Evolutionary conservation across 352 stramenopile genomes (phyloP), one percentile per base, ranked within the genome.

Genomic region (Phytopythium ostracodes): DNA sequence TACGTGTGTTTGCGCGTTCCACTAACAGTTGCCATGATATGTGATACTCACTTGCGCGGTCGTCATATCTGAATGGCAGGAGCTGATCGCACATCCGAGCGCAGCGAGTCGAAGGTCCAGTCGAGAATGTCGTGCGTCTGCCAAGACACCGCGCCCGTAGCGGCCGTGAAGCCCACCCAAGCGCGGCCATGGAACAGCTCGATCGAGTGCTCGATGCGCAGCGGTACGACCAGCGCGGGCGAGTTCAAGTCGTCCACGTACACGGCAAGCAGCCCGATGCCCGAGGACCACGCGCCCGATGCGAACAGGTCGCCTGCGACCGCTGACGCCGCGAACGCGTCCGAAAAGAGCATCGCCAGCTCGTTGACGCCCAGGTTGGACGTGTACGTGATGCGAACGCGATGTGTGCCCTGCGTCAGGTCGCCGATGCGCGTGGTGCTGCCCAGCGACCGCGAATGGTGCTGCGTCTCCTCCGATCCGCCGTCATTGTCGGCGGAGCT

Each of bases 161-260:
- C 78, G 2, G 87, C 89, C 1, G 94, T 97, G 65, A 98, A 97
- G n/a, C 94, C 94, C 0, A 98, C 88, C 72, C 79, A 98, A 4
- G 89, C 87, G 2, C 91, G 81, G 12, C 82, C 82, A 47, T 96
- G 92, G 47, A 85, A 76, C 11, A 98, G 76, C 52, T 87, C 71
- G 40, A 98, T 59, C 6, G 77, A 89, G 25, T 72, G 67, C 46
- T 94, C 88, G 12, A 98, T 62, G 52, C 96, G 91, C 22, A 98
- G 56, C 25, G 90, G 89, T 15, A 97, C 88, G 12, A 73, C 82
- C 18, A 98, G 64, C 14, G 84, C 77, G 2, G 84, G 89, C 22
- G 67, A 84, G 66, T 90, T 76, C 60, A 94, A 74, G 64, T 96
- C 84, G 57, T 97, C 73, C n/a, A 98, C n/a, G 57, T 88, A 97